Conservation (phyloP, 768 basidiomycete species). For the Auricularia cornea region DNA sequence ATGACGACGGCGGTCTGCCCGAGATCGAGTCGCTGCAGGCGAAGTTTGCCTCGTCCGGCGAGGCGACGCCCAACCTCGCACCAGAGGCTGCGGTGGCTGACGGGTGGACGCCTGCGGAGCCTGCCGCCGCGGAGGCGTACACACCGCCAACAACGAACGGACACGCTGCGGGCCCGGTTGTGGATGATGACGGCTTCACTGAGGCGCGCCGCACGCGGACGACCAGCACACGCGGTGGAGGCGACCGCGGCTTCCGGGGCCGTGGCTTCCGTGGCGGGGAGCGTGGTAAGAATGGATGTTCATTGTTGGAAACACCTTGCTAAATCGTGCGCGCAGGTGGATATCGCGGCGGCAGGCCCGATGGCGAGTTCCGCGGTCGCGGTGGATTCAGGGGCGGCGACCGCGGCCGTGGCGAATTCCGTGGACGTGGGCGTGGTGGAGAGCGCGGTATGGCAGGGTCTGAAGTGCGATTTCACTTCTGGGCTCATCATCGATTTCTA, state of each 20-base stretch:
- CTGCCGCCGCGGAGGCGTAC: not conserved
- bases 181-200: slow-evolving; percentile 57
- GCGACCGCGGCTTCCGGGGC: slow-evolving; percentile 29
- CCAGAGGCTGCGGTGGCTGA: slow-evolving; percentile 18
- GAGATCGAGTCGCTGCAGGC: slow-evolving; percentile 68
- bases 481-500: not conserved
- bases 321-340: slow-evolving; percentile 26
- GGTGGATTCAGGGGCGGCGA: slow-evolving; percentile 28
- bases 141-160: not conserved
- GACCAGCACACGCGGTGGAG: slow-evolving; percentile 9
- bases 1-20: slow-evolving; percentile 71
- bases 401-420: slow-evolving; percentile 7
- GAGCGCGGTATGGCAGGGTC: slow-evolving; percentile 10
- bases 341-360: slow-evolving; percentile 29
- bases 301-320: slow-evolving; percentile 19
- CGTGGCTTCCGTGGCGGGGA: slow-evolving; percentile 26
- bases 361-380: slow-evolving; percentile 27
- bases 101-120: slow-evolving; percentile 18
- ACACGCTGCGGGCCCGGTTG: slow-evolving; percentile 6
- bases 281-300: slow-evolving; percentile 23
- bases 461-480: not conserved
- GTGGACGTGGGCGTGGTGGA: slow-evolving; percentile 21
- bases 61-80: slow-evolving; percentile 46
- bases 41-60: slow-evolving; percentile 65
- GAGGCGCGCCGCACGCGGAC: slow-evolving; percentile 18